These are phyloP conservation scores for Hyparrhenia diplandra DNA, from an alignment of 176 grass and related monocot species.

Conservation along the genomic window DNA sequence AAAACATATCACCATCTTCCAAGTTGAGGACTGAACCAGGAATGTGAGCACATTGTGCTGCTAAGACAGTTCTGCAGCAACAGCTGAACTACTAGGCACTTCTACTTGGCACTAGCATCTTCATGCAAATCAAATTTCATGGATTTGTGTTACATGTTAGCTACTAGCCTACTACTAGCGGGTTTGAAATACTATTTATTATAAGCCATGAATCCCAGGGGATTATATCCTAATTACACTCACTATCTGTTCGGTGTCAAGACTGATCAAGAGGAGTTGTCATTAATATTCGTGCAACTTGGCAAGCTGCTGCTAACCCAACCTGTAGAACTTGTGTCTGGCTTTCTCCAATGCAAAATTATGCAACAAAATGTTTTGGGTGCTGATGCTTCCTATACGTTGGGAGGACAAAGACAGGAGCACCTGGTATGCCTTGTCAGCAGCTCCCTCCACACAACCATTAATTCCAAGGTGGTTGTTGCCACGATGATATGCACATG, in stretches of 20 bases:
- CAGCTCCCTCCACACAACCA: neutral
- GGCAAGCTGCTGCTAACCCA: neutral
- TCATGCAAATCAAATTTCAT: slow-evolving; percentile 10
- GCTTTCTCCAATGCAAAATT: neutral
- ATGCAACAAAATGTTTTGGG: neutral
- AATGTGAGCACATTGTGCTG: neutral
- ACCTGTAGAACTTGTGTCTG: neutral
- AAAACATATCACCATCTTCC: neutral
- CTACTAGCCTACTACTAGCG: neutral
- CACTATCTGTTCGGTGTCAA: neutral
- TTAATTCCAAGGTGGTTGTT: neutral
- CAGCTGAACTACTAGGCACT: neutral
- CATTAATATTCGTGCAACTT: slow-evolving; percentile 33
- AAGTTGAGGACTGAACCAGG: neutral
- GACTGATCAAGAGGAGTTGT: neutral
- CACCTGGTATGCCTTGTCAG: neutral
- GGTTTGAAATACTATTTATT: neutral
- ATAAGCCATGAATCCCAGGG: slow-evolving; percentile 4
- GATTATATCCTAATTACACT: neutral
- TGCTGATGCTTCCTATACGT: neutral
- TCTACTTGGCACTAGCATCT: neutral
- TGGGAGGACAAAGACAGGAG: neutral
- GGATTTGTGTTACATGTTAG: neutral
- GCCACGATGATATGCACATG: neutral
- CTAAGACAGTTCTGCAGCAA: slow-evolving; percentile 12